Evolutionary conservation across 169 alveolate genomes (phyloP), one percentile per base, ranked within the genome.

Genomic region (Eimeria falciformis): DNA sequence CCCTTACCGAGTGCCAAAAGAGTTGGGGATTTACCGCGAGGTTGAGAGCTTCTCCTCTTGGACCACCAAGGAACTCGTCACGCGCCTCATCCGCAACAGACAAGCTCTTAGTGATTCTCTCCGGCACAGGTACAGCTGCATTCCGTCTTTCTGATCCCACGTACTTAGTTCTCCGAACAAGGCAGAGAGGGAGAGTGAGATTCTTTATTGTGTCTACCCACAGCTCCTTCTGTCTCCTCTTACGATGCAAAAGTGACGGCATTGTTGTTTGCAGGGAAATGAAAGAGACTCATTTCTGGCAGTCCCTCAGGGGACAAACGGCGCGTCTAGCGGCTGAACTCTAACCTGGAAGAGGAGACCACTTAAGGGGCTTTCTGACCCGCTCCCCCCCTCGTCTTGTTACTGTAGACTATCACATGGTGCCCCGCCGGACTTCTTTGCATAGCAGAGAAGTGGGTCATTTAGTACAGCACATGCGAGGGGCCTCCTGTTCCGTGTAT

Each of bases 21-120:
- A 50, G 65, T 62, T 69, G 37, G 93, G 88, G 43, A 50, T 73
- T 11, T 87, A 69, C 55, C n/a, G 88, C 25, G 84, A 69, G 37
- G 86, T 66, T 3, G 92, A 69, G 58, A 69, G 86, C 46, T 69
- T 69, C 33, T 78, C 84, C 81, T 27, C 89, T 53, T 94, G 94
- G 91, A 94, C 96, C 11, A 92, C 95, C 65, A 66, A 69, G 50
- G 95, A 86, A 58, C 91, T 94, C 29, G 90, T 94, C 47, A 58
- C 83, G 5, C 79, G 96, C 69, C 79, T 94, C 37, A 68, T 92
- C 33, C 77, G 58, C 53, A 91, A 92, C 93, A 58, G 93, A 40
- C 46, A 84, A 71, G 85, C 86, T 29, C 91, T 94, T 53, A 65
- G 90, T 82, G 87, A 47, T 14, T 78, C 78, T 82, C 81, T 94